phyloP scores from a whole-genome alignment of 176 grass and related monocot species.

The Guadua angustifolia region DNA sequence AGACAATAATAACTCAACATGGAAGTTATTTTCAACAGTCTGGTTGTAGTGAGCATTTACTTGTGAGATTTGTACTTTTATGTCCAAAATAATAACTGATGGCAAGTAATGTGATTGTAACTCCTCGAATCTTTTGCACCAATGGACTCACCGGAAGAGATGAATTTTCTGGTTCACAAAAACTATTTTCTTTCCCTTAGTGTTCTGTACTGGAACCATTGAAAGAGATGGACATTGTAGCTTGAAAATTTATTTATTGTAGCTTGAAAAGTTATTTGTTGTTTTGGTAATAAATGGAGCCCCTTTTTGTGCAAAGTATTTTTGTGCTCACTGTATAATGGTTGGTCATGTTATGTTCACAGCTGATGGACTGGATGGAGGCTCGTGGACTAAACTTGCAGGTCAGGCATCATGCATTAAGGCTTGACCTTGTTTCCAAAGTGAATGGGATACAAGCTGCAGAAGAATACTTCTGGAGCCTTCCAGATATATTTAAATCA shows the following conservation, averaged over 20 bases:
- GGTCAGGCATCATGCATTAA: slow-evolving; percentile 41
- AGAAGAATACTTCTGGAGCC: slow-evolving; percentile 58
- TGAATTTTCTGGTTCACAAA: background rate
- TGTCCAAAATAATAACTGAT: background rate
- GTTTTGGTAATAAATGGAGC: background rate
- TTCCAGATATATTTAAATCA: slow-evolving; percentile 48
- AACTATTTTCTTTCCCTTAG: background rate
- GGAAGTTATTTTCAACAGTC: background rate
- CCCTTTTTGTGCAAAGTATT: background rate
- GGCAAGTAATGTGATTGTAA: background rate
- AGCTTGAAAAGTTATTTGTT: background rate
- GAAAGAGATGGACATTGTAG: no score
- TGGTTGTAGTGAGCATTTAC: background rate
- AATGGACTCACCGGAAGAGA: background rate
- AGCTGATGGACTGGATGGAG: slow-evolving; percentile 69
- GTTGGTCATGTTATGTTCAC: slow-evolving; percentile 5
- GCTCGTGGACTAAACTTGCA: slow-evolving; percentile 36
- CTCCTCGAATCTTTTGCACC: background rate
- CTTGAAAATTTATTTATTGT: no score
- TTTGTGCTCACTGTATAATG: background rate
- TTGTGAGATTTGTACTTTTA: background rate
- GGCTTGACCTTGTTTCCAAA: slow-evolving; percentile 57
- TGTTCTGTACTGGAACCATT: background rate
- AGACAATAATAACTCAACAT: no score
- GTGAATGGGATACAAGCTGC: slow-evolving; percentile 50